Conservation (phyloP, 2,329 filamentous ascomycete genomes). For the Orbilia quercus region DNA sequence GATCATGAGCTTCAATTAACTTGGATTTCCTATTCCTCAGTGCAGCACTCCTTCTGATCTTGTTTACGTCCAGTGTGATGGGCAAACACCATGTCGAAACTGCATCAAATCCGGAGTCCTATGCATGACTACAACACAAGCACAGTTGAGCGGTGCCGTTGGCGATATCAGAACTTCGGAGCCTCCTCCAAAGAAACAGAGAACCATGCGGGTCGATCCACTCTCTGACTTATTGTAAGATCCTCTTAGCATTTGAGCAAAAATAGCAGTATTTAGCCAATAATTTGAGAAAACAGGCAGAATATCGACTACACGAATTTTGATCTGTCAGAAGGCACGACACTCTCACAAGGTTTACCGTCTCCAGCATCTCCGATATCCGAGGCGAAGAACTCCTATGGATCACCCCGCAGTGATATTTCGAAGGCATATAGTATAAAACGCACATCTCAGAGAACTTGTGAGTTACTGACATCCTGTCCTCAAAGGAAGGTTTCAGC, state of each 20-base stretch:
- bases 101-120: constrained; percentile 49
- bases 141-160: constrained; percentile 40
- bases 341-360: constrained; percentile 30
- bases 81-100: constrained; percentile 49
- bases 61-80: constrained; percentile 23
- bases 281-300: constrained; percentile 6
- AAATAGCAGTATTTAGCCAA: not conserved
- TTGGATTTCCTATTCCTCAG: too few species aligned
- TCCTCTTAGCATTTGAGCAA: not conserved
- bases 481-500: too few species aligned
- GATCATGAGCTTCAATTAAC: too few species aligned
- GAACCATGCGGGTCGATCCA: constrained; percentile 28
- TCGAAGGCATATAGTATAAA: constrained; percentile 4
- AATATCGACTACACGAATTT: constrained; percentile 20
- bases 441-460: constrained; percentile 31
- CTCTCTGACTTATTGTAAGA: constrained; percentile 40
- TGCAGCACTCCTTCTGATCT: not conserved
- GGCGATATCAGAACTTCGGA: constrained; percentile 44
- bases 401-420: constrained; percentile 19
- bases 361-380: constrained; percentile 44
- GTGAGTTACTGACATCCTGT: constrained; percentile 10
- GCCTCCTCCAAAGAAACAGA: constrained; percentile 43
- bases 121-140: constrained; percentile 52
- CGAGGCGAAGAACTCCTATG: constrained; percentile 25
- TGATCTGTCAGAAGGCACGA: constrained; percentile 16